These are phyloP conservation scores for Backusella sp. DNA, from an alignment of 192 early-diverging fungal genomes.

Conservation along the genomic window DNA sequence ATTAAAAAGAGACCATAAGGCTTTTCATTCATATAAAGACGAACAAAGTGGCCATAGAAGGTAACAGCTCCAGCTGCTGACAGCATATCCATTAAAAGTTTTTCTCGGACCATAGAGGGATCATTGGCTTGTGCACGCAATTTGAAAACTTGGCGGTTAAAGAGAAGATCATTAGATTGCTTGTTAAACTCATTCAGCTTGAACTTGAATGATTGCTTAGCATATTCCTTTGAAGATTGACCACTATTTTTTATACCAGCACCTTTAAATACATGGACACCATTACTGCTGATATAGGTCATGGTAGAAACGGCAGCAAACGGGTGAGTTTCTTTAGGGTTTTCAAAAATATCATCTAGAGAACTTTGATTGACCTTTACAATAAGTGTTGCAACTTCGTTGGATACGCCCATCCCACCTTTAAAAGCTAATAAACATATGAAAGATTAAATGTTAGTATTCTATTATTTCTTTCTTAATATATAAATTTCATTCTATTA, in stretches of 20 bases:
- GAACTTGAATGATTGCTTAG: slow-evolving; percentile 37
- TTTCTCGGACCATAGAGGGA: slow-evolving; percentile 41
- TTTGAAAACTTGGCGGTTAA: slow-evolving; percentile 42
- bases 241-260: slow-evolving; percentile 43
- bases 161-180: slow-evolving; percentile 21
- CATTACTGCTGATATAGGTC: slow-evolving; percentile 38
- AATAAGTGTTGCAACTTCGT: slow-evolving; percentile 28
- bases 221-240: slow-evolving; percentile 44
- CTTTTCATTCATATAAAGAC: slow-evolving; percentile 42
- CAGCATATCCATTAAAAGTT: slow-evolving; percentile 35
- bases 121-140: slow-evolving; percentile 44
- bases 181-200: slow-evolving; percentile 37
- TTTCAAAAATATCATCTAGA: neutral
- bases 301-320: slow-evolving; percentile 26
- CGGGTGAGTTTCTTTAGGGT: neutral
- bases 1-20: slow-evolving; percentile 43
- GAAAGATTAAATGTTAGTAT: neutral
- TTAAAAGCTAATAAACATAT: slow-evolving; percentile 13
- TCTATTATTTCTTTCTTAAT: neutral
- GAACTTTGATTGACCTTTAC: neutral
- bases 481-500: slow-evolving; percentile 24
- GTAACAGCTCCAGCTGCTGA: slow-evolving; percentile 42
- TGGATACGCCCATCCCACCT: slow-evolving; percentile 30
- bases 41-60: slow-evolving; percentile 37
- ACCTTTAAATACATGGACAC: slow-evolving; percentile 30